Percentiles rank a stretch among this genome's conserved stretches.
Conservation (phyloP, 108 stramenopile genomes). For the Nitzschia inconspicua region DNA sequence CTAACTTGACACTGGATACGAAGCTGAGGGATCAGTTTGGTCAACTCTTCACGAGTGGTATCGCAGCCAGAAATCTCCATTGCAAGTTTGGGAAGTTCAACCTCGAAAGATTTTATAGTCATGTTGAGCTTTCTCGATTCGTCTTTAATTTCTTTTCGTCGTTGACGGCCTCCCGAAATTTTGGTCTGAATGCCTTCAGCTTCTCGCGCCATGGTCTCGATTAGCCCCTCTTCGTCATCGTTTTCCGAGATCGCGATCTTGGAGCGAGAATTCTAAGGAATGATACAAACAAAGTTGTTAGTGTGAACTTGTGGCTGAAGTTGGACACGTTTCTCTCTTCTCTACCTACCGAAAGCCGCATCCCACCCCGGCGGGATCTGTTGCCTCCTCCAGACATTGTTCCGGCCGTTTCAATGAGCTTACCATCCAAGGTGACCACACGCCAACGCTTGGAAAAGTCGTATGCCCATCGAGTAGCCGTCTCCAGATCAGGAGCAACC, state of each 20-base stretch:
- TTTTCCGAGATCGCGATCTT: constrained; percentile 23
- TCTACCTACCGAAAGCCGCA: constrained; percentile 73
- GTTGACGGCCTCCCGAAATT: constrained; percentile 52
- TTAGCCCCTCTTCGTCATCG: constrained; percentile 38
- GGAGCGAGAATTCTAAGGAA: constrained; percentile 51
- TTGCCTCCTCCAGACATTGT: constrained; percentile 99
- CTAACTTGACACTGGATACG: constrained; percentile 66
- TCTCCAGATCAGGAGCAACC: constrained; percentile 93
- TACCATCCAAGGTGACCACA: constrained; percentile 92
- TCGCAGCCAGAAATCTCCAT: constrained; percentile 84
- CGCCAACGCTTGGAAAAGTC: constrained; percentile 87
- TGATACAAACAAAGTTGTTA: no score
- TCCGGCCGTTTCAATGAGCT: constrained; percentile 96
- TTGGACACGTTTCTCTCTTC: neutral
- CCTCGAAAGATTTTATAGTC: constrained; percentile 58
- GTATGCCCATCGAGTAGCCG: constrained; percentile 92
- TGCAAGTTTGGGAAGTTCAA: constrained; percentile 72
- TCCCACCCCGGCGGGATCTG: constrained; percentile 73
- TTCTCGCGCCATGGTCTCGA: constrained; percentile 57
- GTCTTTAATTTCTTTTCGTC: constrained; percentile 54
- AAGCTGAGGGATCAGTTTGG: constrained; percentile 73
- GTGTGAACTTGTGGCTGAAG: neutral
- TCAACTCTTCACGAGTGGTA: constrained; percentile 77
- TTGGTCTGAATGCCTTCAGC: constrained; percentile 41
- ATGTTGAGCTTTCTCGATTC: constrained; percentile 66